A percentile compares a stretch with the other conserved stretches of the same genome.
These are phyloP conservation scores for Powellomyces hirtus DNA, from an alignment of 192 early-diverging fungal genomes.

Conservation along the genomic window DNA sequence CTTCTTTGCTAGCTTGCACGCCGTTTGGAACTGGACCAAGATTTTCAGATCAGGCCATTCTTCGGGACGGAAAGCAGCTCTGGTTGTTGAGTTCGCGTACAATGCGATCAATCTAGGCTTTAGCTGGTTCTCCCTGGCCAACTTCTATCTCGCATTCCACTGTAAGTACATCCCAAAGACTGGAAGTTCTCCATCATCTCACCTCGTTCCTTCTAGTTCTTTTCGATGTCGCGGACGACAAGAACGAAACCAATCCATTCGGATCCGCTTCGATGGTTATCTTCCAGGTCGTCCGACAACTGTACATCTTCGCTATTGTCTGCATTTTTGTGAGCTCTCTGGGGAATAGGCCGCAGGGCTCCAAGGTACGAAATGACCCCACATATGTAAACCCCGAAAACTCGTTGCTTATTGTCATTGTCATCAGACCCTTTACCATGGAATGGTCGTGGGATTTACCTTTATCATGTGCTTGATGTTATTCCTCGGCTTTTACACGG, in stretches of 20 bases:
- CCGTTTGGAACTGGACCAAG: constrained; percentile 48
- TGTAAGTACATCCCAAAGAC: too few relatives aligned
- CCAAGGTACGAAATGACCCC: constrained; percentile 16
- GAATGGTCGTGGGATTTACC: constrained; percentile 72
- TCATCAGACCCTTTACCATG: constrained; percentile 63
- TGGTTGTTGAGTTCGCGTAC: constrained; percentile 66
- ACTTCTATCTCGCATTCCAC: constrained; percentile 58
- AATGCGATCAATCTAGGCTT: constrained; percentile 61
- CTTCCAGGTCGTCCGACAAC: constrained; percentile 17
- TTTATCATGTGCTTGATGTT: constrained; percentile 68
- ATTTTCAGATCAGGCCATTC: constrained; percentile 47
- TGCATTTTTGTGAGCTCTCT: constrained; percentile 52
- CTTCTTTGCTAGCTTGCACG: constrained; percentile 74
- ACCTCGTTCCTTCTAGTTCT: constrained; percentile 14
- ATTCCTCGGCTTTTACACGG: constrained; percentile 37
- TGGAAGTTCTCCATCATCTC: too few relatives aligned
- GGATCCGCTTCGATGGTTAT: constrained; percentile 25
- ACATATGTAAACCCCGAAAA: too few relatives aligned
- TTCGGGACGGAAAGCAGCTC: constrained; percentile 44
- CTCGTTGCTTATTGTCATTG: background rate
- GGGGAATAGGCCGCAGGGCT: constrained; percentile 49
- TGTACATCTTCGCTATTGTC: constrained; percentile 43
- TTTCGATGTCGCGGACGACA: constrained; percentile 30
- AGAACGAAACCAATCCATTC: constrained; percentile 44
- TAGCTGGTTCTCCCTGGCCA: constrained; percentile 44